Conservation (phyloP, 192 early-diverging fungal species). For the Geosiphon pyriformis region DNA sequence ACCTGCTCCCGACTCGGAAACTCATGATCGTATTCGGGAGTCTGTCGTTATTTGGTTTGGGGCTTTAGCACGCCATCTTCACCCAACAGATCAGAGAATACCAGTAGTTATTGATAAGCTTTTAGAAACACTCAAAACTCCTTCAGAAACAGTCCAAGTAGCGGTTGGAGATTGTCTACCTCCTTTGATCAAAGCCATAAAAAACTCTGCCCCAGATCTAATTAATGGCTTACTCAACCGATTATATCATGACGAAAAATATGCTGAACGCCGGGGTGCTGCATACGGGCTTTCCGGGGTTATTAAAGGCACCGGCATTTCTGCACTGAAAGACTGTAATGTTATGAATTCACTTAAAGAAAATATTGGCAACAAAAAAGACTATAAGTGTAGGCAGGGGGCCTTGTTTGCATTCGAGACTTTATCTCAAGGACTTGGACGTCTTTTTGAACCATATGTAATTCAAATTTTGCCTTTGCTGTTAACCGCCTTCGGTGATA, state of each 20-base stretch:
- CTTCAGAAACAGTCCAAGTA: constrained; percentile 90
- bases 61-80: constrained; percentile 83
- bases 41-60: constrained; percentile 90
- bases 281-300: constrained; percentile 95
- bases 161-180: constrained; percentile 93
- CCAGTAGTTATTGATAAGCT: constrained; percentile 79
- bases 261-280: constrained; percentile 84
- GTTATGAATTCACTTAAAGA: constrained; percentile 80
- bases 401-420: constrained; percentile 93
- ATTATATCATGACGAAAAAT: constrained; percentile 69
- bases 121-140: constrained; percentile 85
- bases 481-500: constrained; percentile 83
- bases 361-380: constrained; percentile 74
- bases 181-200: constrained; percentile 75
- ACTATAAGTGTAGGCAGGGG: constrained; percentile 75
- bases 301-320: constrained; percentile 86
- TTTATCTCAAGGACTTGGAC: constrained; percentile 73
- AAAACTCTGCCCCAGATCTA: constrained; percentile 51
- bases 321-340: constrained; percentile 74
- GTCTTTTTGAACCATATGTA: constrained; percentile 95
- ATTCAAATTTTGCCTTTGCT: constrained; percentile 89
- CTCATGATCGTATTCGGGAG: constrained; percentile 85
- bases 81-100: constrained; percentile 65
- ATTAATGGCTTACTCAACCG: constrained; percentile 61
- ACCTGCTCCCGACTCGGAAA: constrained; percentile 63